Evolutionary conservation across 768 basidiomycete genomes (phyloP), one percentile per base, ranked within the genome.

Genomic region (Hirschioporus abietinus): DNA sequence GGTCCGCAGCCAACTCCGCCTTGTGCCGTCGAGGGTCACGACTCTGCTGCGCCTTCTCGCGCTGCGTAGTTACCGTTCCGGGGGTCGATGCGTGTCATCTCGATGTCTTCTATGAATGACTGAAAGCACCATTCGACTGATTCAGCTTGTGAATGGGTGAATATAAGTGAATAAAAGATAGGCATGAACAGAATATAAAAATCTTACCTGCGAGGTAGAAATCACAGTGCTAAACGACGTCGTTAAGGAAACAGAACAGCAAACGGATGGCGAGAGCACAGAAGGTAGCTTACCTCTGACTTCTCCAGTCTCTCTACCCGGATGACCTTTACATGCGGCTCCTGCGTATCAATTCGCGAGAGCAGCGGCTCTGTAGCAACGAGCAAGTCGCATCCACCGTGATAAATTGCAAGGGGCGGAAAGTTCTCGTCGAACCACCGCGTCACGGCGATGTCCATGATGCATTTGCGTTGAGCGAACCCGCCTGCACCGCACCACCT

Each of bases 401-500:
- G 74, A 67, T 76, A 80, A 17, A 79, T 74, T 24, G 78, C 73
- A 5, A 83, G 68, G 6, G 82, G 82, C 3, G 82, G 82, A 73
- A 83, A 82, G 1, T 78, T 70, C 18, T 74, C 72, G 69, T 82
- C 81, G 67, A 78, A 83, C 82, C 82, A 83, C 65, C 20, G 42
- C 8, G 64, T 35, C 12, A 69, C 27, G 20, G 66, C n/a, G 18
- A 60, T 66, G 67, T 75, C 75, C 65, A 80, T 69, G 1, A 74
- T 76, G 64, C 80, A 81, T 68, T 78, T 74, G 25, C 79, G 76
- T 63, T 76, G 71, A 0, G 79, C 78, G 68, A 79, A 81, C 0
- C 82, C 82, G 64, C 80, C 77, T 66, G 78, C 76, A 15, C 81
- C 81, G 42, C 80, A 81, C 81, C 81, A 83, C 73, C 73, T 70